Evolutionary conservation across 768 basidiomycete genomes (phyloP), one percentile per base, ranked within the genome.

Genomic region (Kwoniella mangroviensis): DNA sequence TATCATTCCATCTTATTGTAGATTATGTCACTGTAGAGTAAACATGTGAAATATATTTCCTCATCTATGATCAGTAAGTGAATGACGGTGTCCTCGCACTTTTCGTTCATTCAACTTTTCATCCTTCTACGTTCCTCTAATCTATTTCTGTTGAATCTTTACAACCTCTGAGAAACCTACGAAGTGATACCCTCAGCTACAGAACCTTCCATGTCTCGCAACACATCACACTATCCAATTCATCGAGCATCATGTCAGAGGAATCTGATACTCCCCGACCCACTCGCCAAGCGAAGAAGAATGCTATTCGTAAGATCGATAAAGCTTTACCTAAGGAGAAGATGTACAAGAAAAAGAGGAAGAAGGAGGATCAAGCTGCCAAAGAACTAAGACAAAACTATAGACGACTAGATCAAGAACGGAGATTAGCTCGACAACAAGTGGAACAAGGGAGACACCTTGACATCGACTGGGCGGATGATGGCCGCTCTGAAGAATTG

Each of bases 261-360:
- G 13, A 59, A 26, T 4, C 15, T 28, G 28, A 34, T 7, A 34
- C 4, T 21, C 11, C 28, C 4, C 15, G n/a, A 40, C 45, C 62
- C 21, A 28, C n/a, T 22, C 62, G 45, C 2, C n/a, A 49, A 34
- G 51, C 62, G 7, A 63, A 63, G 22, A 63, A 12, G 2, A 49
- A 52, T 24, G 51, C 43, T 1, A 60, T 42, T 22, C 4, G 19
- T 12, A 41, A 22, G 13, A 45, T 60, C 17, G 42, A 60, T 22
- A 45, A 60, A 43, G 58, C 58, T 2, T 10, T 60, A 45, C 58
- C 58, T n/a, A 60, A 22, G 22, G 58, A 60, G 22, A 34, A 21
- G 2, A 49, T 22, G 21, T 64, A 41, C 52, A 53, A 54, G 34
- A 28, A 41, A 19, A 62, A 40, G 43, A 62, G 60, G 53, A 26